Evolutionary conservation across 345 rosid genomes (phyloP).

Genomic region (Citrus sp.): DNA sequence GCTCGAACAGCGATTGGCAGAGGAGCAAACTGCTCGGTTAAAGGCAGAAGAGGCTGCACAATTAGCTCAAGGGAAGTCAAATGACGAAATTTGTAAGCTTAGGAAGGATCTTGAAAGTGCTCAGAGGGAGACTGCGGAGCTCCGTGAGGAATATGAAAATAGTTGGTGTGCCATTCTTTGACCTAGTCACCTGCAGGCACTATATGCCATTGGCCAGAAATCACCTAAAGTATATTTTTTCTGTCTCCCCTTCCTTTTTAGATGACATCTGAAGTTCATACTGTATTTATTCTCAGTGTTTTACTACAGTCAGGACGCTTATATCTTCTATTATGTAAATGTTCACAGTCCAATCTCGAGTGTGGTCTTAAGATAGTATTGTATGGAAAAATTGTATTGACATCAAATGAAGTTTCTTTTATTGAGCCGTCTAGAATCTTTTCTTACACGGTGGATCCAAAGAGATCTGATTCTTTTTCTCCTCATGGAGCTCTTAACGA

Average conservation of each 20-base stretch:
- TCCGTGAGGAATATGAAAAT: no score
- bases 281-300: neutral
- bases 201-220: no score
- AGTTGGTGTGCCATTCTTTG: no score
- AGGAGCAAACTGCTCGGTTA: slow-evolving; percentile 77
- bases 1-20: slow-evolving; percentile 70
- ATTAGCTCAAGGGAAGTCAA: slow-evolving; percentile 53
- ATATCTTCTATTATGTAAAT: neutral
- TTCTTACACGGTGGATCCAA: neutral
- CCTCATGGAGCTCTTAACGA: neutral
- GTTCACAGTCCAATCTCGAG: neutral
- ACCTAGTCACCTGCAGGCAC: no score
- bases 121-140: slow-evolving; percentile 38
- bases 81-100: slow-evolving; percentile 67
- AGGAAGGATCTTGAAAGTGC: slow-evolving; percentile 73
- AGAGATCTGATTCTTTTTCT: no score
- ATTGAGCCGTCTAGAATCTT: neutral
- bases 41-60: slow-evolving; percentile 61
- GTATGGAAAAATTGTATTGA: neutral
- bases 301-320: neutral
- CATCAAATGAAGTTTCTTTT: neutral
- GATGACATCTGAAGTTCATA: neutral
- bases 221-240: no score
- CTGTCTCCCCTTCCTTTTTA: no score
- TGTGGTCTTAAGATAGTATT: neutral